Conservation (phyloP, 768 basidiomycete genomes). For the Amanita muscaria region DNA sequence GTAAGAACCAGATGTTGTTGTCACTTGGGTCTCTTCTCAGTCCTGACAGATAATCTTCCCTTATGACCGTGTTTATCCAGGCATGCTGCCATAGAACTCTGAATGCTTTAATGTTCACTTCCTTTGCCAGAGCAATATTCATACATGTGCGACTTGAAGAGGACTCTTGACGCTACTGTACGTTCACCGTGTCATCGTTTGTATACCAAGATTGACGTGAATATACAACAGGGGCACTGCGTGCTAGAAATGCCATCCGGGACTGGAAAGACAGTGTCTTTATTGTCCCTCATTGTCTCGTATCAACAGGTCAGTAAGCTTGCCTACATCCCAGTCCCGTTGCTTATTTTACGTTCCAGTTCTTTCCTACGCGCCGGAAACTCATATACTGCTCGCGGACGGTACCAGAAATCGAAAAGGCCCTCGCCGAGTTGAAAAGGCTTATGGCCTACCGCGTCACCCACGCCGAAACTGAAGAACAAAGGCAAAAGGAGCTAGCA, state of each 20-base stretch:
- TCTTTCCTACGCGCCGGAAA: slow-evolving; percentile 86
- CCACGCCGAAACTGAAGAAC: slow-evolving; percentile 63
- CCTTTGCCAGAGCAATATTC: slow-evolving; percentile 81
- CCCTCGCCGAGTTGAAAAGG: slow-evolving; percentile 87
- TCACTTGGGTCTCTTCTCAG: slow-evolving; percentile 7
- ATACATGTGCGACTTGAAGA: slow-evolving; percentile 98
- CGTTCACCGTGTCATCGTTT: slow-evolving; percentile 4
- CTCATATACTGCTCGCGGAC: slow-evolving; percentile 99
- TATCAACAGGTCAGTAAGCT: slow-evolving; percentile 74
- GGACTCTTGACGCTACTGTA: slow-evolving; percentile 91
- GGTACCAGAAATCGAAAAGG: slow-evolving; percentile 99
- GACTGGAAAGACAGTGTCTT: slow-evolving; percentile 96
- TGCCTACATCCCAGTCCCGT: neutral
- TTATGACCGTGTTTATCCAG: slow-evolving; percentile 94
- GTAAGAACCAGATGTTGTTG: slow-evolving; percentile 34
- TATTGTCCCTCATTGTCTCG: slow-evolving; percentile 91
- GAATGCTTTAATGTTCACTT: slow-evolving; percentile 6
- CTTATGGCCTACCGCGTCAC: slow-evolving; percentile 82
- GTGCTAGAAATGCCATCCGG: slow-evolving; percentile 99
- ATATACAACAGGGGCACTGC: slow-evolving; percentile 74
- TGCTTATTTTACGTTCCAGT: slow-evolving; percentile 38
- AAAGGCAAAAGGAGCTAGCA: slow-evolving; percentile 65
- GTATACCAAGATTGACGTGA: neutral
- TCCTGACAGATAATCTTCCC: slow-evolving; percentile 71
- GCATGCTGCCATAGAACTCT: slow-evolving; percentile 26